Evolutionary conservation across 2,329 filamentous ascomycete genomes (phyloP).

Genomic region (Xylaria sp.): DNA sequence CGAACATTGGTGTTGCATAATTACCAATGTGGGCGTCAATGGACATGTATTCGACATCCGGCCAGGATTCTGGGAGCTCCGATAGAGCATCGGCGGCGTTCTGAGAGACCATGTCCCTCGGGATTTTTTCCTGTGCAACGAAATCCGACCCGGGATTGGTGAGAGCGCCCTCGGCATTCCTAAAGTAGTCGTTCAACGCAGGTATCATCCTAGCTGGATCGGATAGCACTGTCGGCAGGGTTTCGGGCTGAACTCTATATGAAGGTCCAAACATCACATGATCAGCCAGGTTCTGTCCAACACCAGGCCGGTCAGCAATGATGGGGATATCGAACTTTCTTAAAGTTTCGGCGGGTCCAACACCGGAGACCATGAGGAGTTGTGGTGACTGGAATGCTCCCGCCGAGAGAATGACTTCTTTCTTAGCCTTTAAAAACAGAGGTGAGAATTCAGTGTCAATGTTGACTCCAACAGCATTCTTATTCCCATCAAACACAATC

Average conservation of each 20-base stretch:
- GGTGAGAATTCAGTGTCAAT: too few species aligned
- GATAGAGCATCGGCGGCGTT: neutral
- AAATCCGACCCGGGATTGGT: neutral
- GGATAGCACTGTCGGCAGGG: too few species aligned
- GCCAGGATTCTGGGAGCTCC: neutral
- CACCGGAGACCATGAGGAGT: slow-evolving; percentile 53
- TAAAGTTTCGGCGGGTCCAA: slow-evolving; percentile 47
- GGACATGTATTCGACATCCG: neutral
- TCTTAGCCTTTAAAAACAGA: too few species aligned
- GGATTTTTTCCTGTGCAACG: neutral
- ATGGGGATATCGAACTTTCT: slow-evolving; percentile 44
- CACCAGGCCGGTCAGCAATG: slow-evolving; percentile 42
- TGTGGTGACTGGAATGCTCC: slow-evolving; percentile 50
- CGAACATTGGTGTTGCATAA: neutral
- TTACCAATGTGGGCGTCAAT: neutral
- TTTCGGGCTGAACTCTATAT: too few species aligned
- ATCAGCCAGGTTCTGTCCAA: slow-evolving; percentile 50
- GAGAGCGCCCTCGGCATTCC: too few species aligned
- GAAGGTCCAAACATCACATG: slow-evolving; percentile 49
- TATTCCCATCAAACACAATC: too few species aligned
- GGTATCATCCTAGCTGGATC: too few species aligned
- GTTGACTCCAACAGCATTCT: too few species aligned
- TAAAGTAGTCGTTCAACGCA: too few species aligned
- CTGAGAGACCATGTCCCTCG: too few species aligned
- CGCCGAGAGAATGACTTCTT: slow-evolving; percentile 52